Evolutionary conservation across 2,329 filamentous ascomycete species (phyloP), one percentile per base, ranked within the genome.

Genomic region (Cladophialophora exuberans): DNA sequence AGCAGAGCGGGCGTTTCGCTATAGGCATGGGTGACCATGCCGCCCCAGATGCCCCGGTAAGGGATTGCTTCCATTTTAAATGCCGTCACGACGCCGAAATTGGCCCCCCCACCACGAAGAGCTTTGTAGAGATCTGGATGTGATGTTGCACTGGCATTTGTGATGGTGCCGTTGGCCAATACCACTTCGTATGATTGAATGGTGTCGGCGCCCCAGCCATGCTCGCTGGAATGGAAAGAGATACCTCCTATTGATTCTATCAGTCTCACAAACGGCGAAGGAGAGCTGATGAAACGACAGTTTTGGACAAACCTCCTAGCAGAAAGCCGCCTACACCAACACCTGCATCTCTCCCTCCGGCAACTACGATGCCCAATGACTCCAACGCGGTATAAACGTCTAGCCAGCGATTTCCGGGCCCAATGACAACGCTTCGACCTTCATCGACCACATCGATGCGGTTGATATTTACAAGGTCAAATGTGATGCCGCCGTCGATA

Each of bases 81-180:
- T 5, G 62, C 65, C 9, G 76, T 73, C 46, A 74, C 69, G 35
- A 73, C 64, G 15, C 62, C 67, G 48, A 73, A 67, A 52, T 73
- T 73, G 61, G 68, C 70, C 20, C 70, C 70, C n/a, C 74, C 74
- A 6, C 73, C 74, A 7, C 69, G 65, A 6, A 75, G 62, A 4
- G 73, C 73, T 66, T 67, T 73, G 60, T 69, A 76, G 1, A 76
- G 66, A 45, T 76, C 72, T 1, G 65, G 23, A 45, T 70, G 64
- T 5, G 64, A 52, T 1, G 45, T 57, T 1, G 52, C 47, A 25
- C 65, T 72, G 1, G 67, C 72, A 3, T 65, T 67, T 5, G 73
- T 55, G n/a, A 73, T 65, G 4, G 51, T 20, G 7, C 65, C 67
- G 17, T 54, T 30, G 4, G 55, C 60, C 2, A 59, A 47, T 3